These are phyloP conservation scores for Chlorophyllum brunneum DNA, from an alignment of 768 basidiomycete species.

Conservation along the genomic window DNA sequence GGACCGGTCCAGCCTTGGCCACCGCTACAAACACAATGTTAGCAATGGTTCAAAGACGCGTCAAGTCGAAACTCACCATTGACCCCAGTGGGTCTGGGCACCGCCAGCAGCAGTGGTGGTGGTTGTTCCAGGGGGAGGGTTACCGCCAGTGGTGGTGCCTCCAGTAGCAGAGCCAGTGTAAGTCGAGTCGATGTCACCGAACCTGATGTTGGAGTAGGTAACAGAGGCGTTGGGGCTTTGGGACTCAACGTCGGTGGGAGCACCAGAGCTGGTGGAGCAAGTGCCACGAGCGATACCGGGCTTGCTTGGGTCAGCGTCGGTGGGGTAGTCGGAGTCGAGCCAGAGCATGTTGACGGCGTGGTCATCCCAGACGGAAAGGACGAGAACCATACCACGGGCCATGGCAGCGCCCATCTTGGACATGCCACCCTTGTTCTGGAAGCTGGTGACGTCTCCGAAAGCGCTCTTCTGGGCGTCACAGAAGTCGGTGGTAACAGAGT, in stretches of 20 bases:
- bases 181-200: slow-evolving; percentile 19
- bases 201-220: slow-evolving; percentile 23
- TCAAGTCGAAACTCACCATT: slow-evolving; percentile 2
- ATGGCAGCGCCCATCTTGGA: slow-evolving; percentile 29
- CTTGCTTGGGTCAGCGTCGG: slow-evolving; percentile 14
- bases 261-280: slow-evolving; percentile 20
- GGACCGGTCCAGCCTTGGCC: slow-evolving; percentile 16
- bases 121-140: not conserved
- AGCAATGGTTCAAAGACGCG: not conserved
- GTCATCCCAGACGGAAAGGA: slow-evolving; percentile 52
- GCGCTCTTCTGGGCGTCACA: slow-evolving; percentile 31
- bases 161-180: not conserved
- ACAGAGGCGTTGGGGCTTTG: slow-evolving; percentile 16
- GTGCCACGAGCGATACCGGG: slow-evolving; percentile 10
- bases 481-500: slow-evolving; percentile 35
- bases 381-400: slow-evolving; percentile 43
- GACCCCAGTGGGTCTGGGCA: slow-evolving; percentile 6
- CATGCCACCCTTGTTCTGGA: slow-evolving; percentile 33
- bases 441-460: slow-evolving; percentile 27
- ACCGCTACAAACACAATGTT: slow-evolving; percentile 7
- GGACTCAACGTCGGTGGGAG: slow-evolving; percentile 16
- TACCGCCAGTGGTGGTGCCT: not conserved
- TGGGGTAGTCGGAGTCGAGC: slow-evolving; percentile 51
- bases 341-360: slow-evolving; percentile 53
- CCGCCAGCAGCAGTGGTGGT: not conserved